Evolutionary conservation across 1,284 basidiomycete genomes (phyloP).

Genomic region (Tetrapyrgos nigripes): DNA sequence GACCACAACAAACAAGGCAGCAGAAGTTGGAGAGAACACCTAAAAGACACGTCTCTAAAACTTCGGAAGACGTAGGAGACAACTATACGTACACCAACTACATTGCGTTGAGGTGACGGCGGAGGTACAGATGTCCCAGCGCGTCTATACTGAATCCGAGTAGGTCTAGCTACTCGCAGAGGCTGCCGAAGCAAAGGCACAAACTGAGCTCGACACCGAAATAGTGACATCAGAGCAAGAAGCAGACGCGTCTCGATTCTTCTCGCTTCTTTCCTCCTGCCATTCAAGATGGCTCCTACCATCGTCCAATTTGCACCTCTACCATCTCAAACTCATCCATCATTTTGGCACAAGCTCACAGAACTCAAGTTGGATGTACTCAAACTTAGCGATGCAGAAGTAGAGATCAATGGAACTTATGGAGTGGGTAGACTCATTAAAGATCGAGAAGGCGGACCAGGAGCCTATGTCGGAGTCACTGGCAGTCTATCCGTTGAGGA

Average conservation of each 20-base stretch:
- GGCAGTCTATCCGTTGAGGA: conserved; percentile 16
- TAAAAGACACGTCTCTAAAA: conserved; percentile 32
- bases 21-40: conserved; percentile 91
- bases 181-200: not conserved
- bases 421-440: conserved; percentile 72
- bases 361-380: conserved; percentile 91
- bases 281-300: conserved; percentile 42
- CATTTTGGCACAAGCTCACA: conserved; percentile 94
- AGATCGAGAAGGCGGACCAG: conserved; percentile 74
- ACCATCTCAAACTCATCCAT: conserved; percentile 85
- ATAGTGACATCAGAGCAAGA: not conserved
- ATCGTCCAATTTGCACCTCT: conserved; percentile 90
- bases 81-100: conserved; percentile 45
- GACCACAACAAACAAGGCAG: conserved; percentile 82
- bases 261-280: conserved; percentile 4
- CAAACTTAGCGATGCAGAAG: conserved; percentile 78
- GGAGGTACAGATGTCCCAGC: conserved; percentile 8
- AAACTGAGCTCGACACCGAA: not conserved
- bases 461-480: conserved; percentile 64
- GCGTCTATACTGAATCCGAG: not conserved
- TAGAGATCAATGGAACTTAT: conserved; percentile 75
- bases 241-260: not conserved
- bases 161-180: not conserved
- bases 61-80: conserved; percentile 1
- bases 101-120: conserved; percentile 19